Conservation (phyloP, 202 grass and related monocot genomes). For the Eragrostis tef region DNA sequence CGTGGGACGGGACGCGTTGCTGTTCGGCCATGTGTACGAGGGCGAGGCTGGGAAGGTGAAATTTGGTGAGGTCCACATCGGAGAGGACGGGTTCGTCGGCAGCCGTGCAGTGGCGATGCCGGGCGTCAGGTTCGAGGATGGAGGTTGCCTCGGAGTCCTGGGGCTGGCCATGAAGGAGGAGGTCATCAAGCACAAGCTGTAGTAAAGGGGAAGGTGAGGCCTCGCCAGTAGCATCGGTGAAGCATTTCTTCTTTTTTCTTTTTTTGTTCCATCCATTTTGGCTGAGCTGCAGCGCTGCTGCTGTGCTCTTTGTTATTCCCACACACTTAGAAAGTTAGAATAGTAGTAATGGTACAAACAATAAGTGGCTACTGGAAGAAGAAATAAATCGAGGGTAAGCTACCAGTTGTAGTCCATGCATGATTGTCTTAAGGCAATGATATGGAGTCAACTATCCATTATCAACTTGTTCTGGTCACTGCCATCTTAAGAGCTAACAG, state of each 20-base stretch:
- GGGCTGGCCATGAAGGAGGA: slow-evolving; percentile 74
- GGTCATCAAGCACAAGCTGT: slow-evolving; percentile 52
- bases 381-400: slow-evolving; percentile 26
- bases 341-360: slow-evolving; percentile 26
- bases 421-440: slow-evolving; percentile 6
- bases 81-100: slow-evolving; percentile 62
- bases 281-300: neutral
- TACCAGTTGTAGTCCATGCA: neutral
- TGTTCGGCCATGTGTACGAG: slow-evolving; percentile 74
- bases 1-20: slow-evolving; percentile 59
- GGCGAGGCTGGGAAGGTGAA: slow-evolving; percentile 70
- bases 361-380: slow-evolving; percentile 42
- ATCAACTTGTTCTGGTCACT: neutral
- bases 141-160: slow-evolving; percentile 55
- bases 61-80: slow-evolving; percentile 52
- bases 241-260: neutral
- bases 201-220: neutral
- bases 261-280: neutral
- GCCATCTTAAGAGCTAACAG: neutral
- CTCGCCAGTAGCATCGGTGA: neutral
- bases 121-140: slow-evolving; percentile 56
- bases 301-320: neutral
- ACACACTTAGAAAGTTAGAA: neutral
- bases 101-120: slow-evolving; percentile 69
- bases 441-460: neutral